Percentiles rank a stretch among this genome's conserved stretches.
Conservation (phyloP, 139 green algal genomes). For the Astrephomene gubernaculifera region DNA sequence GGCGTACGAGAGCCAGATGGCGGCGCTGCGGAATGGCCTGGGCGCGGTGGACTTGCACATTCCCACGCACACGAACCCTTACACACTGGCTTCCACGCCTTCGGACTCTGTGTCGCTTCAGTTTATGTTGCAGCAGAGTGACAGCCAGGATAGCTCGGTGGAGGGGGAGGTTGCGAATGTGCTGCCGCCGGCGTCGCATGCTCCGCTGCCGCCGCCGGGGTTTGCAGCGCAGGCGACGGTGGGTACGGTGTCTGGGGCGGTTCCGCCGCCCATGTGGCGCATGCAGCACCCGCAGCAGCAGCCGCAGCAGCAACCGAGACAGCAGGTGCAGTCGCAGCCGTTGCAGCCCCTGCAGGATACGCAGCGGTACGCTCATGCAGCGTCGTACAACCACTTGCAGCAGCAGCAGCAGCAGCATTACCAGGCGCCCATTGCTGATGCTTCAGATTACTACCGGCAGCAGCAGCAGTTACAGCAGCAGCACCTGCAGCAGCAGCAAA, state of each 20-base stretch:
- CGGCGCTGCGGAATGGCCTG: background rate
- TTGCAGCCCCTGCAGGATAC: background rate
- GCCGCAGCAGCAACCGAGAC: background rate
- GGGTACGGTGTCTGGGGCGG: background rate
- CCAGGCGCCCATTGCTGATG: background rate
- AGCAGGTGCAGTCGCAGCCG: background rate
- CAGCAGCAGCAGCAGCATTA: background rate
- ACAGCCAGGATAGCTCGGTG: background rate
- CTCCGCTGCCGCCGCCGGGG: background rate
- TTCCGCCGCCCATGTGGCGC: background rate
- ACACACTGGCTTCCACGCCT: constrained; percentile 46
- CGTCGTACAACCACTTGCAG: background rate
- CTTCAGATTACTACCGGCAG: background rate
- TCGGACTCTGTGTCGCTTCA: background rate
- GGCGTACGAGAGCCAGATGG: constrained; percentile 13
- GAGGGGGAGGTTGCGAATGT: background rate
- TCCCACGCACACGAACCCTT: background rate
- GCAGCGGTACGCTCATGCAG: background rate
- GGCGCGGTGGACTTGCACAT: background rate
- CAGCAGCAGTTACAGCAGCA: constrained; percentile 29
- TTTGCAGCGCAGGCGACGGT: background rate
- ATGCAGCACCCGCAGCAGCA: constrained; percentile 12
- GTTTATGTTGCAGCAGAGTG: constrained; percentile 3
- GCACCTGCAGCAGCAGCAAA: constrained; percentile 28
- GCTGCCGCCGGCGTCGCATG: background rate